These are phyloP conservation scores for Stachybotrys elegans DNA, from an alignment of 2,329 filamentous ascomycete genomes.

Conservation along the genomic window DNA sequence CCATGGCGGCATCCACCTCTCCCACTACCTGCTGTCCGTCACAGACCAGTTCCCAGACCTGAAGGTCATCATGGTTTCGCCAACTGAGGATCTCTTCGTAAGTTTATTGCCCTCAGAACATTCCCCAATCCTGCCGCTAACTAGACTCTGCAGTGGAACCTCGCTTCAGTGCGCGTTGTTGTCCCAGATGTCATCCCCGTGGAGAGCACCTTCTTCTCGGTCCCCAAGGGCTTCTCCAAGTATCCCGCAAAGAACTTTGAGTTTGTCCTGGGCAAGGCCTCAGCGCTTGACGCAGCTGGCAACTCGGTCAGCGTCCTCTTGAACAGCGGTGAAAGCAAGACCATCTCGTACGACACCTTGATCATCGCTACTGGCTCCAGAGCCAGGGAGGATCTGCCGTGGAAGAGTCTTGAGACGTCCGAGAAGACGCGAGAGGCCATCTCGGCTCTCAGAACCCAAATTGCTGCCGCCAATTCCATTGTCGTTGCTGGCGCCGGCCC, in stretches of 20 bases:
- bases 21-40: neutral
- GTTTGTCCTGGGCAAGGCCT: constrained; percentile 3
- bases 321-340: constrained; percentile 1
- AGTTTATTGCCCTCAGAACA: neutral
- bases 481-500: constrained; percentile 4
- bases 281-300: neutral
- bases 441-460: neutral
- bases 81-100: neutral
- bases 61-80: neutral
- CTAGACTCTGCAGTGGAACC: constrained; percentile 7
- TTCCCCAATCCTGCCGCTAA: too few species aligned
- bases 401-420: neutral
- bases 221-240: constrained; percentile 3
- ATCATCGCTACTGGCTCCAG: constrained; percentile 3
- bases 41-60: neutral
- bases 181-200: constrained; percentile 2
- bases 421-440: constrained; percentile 1
- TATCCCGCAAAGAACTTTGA: constrained; percentile 3
- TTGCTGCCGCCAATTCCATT: constrained; percentile 5
- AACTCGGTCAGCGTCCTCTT: constrained; percentile 1
- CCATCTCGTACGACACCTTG: constrained; percentile 3
- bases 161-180: constrained; percentile 3
- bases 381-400: constrained; percentile 2
- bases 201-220: constrained; percentile 4
- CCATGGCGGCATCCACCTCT: neutral